Percentiles rank a stretch among this genome's conserved stretches.
These are phyloP conservation scores for Kodamaea neixiangensis DNA, from an alignment of 805 yeast genomes.

Conservation along the genomic window DNA sequence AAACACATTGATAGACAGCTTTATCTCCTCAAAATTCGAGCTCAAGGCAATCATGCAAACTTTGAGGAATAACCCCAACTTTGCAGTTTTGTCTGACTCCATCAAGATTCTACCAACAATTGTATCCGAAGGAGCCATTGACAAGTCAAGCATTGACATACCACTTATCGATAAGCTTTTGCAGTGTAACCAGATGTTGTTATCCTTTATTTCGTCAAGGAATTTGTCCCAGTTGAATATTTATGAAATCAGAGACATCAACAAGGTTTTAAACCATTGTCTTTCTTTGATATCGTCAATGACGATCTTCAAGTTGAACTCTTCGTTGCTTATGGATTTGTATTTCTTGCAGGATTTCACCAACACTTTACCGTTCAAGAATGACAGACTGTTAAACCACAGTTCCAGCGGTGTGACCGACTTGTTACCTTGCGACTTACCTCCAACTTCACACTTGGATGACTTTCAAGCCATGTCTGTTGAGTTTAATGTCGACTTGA, in stretches of 20 bases:
- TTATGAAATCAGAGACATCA: slow-evolving; percentile 19
- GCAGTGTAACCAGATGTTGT: slow-evolving; percentile 17
- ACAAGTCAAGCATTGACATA: slow-evolving; percentile 6
- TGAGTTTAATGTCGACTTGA: slow-evolving; percentile 14
- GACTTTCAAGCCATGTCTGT: slow-evolving; percentile 5
- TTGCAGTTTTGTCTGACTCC: slow-evolving; percentile 4
- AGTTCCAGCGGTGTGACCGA: slow-evolving; percentile 13
- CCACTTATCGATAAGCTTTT: slow-evolving; percentile 18
- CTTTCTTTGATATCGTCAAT: slow-evolving; percentile 22
- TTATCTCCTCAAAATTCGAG: slow-evolving; percentile 5
- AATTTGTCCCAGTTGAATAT: slow-evolving; percentile 12
- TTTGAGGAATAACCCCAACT: slow-evolving; percentile 2
- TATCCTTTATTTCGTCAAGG: slow-evolving; percentile 10
- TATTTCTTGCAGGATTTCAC: slow-evolving; percentile 25
- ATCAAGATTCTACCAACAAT: slow-evolving; percentile 13
- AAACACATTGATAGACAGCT: neutral
- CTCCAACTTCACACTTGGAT: neutral
- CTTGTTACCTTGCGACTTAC: slow-evolving; percentile 11
- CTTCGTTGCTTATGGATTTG: slow-evolving; percentile 16
- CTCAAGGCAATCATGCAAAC: neutral
- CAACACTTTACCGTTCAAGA: slow-evolving; percentile 21
- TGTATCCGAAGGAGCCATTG: slow-evolving; percentile 9
- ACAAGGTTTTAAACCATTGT: slow-evolving; percentile 18
- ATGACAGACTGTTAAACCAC: slow-evolving; percentile 21
- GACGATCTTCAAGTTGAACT: slow-evolving; percentile 18